Percentiles rank a stretch among this genome's conserved stretches.
These are phyloP conservation scores for Globisporangium camurandrum DNA, from an alignment of 352 stramenopile species.

Conservation along the genomic window DNA sequence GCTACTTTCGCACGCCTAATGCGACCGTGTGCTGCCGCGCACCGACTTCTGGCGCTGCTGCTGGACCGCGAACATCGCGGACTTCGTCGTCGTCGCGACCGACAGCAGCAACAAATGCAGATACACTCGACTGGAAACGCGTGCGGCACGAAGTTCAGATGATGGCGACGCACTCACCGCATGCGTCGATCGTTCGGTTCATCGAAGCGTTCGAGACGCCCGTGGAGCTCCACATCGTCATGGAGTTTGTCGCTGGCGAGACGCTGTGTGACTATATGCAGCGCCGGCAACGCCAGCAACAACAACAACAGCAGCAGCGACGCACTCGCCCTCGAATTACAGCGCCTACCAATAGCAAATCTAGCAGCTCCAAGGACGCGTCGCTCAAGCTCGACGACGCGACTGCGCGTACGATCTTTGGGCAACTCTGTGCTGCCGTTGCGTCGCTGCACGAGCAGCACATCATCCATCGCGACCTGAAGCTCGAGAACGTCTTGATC, in stretches of 20 bases:
- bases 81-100: not conserved
- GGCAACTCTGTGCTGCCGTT: conserved; percentile 26
- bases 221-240: conserved; percentile 49
- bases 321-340: too few species aligned
- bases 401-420: conserved; percentile 31
- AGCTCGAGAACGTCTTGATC: conserved; percentile 70
- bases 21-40: conserved; percentile 23
- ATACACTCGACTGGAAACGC: conserved; percentile 50
- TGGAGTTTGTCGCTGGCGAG: conserved; percentile 32
- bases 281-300: conserved; percentile 15
- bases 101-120: conserved; percentile 1
- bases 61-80: not conserved
- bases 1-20: conserved; percentile 37
- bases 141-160: conserved; percentile 49
- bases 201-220: conserved; percentile 54
- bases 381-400: conserved; percentile 21
- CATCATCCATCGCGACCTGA: conserved; percentile 67
- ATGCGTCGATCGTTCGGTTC: conserved; percentile 41
- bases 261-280: conserved; percentile 37
- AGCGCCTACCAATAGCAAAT: not conserved
- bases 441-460: conserved; percentile 36
- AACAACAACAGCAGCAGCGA: not conserved
- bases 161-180: conserved; percentile 25
- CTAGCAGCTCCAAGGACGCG: not conserved
- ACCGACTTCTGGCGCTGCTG: not conserved